Evolutionary conservation across 345 rosid genomes (phyloP), one percentile per base, ranked within the genome.

Genomic region (Aquilaria yunnanensis): DNA sequence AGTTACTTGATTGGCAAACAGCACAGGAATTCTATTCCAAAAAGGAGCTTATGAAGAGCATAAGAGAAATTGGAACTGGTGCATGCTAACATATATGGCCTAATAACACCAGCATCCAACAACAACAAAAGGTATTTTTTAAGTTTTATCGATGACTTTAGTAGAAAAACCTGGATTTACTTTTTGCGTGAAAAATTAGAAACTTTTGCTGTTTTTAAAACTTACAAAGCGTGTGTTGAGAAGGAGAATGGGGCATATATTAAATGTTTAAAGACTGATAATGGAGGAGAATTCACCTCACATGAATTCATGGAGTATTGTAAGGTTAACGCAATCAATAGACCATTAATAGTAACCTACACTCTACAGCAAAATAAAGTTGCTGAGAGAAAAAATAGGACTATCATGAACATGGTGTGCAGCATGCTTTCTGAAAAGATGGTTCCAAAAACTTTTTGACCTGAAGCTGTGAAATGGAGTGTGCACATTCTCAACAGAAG

Each of bases 81-180:
- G 5, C 63, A 59, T 32, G 3, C 12, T 2, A 0, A 59, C 8
- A 2, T 59, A 1, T 59, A 33, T 46, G 63, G 33, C 1, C 51
- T 50, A 14, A 59, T 59, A 31, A 59, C 11, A 3, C n/a, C 50
- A 14, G 1, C 3, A 7, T 47, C 50, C 8, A 13, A n/a, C 2
- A 59, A 14, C 12, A 11, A 9, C 3, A 59, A 30, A 29, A 43
- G 1, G 7, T 59, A 43, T 16, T 59, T 59, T 1, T 4, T 59
- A 14, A 8, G 43, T 4, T 59, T 59, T 12, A 46, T 59, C 16
- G 63, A 59, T 59, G 63, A 59, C 29, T 45, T 5, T 13, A 59
- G 31, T 13, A 14, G 32, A 45, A 41, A 6, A 30, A 41, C 51
- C 5, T 59, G 51, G 63, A 30, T 29, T 29, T 60, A 46, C 45